Conservation (phyloP, 345 rosid species). For the Arabidopsis suecica region DNA sequence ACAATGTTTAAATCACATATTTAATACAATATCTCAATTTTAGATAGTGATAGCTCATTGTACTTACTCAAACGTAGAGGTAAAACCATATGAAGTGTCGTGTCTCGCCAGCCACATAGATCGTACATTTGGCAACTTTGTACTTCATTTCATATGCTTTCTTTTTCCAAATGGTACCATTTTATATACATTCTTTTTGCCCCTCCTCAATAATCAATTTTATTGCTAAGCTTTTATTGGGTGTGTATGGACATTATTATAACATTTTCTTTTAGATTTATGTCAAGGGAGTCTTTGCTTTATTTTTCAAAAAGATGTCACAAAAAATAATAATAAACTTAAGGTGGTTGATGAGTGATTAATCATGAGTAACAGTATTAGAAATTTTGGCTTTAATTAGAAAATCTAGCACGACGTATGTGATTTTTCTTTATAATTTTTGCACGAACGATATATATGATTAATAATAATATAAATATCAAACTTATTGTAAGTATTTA, state of each 20-base stretch:
- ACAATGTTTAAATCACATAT: too few species aligned
- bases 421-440: neutral
- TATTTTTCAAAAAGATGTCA: constrained; percentile 12
- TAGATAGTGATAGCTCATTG: constrained; percentile 4
- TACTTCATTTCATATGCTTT: constrained; percentile 39
- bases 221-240: constrained; percentile 38
- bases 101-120: constrained; percentile 39
- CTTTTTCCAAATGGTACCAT: constrained; percentile 34
- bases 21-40: neutral
- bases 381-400: constrained; percentile 31
- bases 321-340: constrained; percentile 16
- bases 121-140: constrained; percentile 44
- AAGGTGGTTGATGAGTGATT: constrained; percentile 47
- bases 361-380: constrained; percentile 43
- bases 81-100: constrained; percentile 31
- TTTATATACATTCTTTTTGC: constrained; percentile 37
- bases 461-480: neutral
- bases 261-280: constrained; percentile 29
- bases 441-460: neutral
- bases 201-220: constrained; percentile 15
- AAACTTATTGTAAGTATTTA: neutral
- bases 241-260: constrained; percentile 29
- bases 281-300: constrained; percentile 22
- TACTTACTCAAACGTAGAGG: constrained; percentile 5
- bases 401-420: neutral